Conservation (phyloP, 495 filamentous ascomycete species). For the Penicillium flavigenum region DNA sequence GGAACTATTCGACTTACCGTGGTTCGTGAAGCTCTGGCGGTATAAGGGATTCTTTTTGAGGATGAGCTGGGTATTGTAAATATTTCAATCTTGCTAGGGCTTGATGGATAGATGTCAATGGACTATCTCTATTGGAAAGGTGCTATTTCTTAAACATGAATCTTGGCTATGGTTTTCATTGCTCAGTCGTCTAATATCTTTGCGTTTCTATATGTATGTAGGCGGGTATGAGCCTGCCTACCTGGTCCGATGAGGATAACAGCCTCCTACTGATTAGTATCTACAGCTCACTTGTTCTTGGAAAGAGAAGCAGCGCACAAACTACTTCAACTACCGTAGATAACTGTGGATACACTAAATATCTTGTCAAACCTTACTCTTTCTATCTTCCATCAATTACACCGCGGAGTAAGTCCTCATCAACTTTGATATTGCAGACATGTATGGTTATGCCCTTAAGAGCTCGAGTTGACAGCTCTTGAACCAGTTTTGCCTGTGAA, state of each 20-base stretch:
- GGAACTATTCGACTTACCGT: conserved; percentile 90
- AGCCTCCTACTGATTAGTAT: not conserved
- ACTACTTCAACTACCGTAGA: not conserved
- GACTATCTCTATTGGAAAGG: not conserved
- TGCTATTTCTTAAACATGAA: not conserved
- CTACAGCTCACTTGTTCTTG: not conserved
- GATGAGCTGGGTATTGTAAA: not conserved
- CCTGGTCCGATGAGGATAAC: not conserved
- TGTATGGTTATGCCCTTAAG: too few relatives aligned
- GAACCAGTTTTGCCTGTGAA: not conserved
- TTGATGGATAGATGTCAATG: not conserved
- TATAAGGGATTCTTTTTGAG: not conserved
- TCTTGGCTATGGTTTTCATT: not conserved
- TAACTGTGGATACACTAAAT: not conserved
- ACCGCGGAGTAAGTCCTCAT: too few relatives aligned
- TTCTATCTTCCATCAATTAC: too few relatives aligned
- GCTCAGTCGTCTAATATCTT: not conserved
- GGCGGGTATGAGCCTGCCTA: not conserved
- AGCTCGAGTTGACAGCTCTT: not conserved
- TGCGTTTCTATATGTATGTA: not conserved
- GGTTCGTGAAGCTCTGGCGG: conserved; percentile 49
- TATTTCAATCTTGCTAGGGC: not conserved
- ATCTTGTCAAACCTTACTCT: not conserved
- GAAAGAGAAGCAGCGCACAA: not conserved
- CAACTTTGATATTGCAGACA: too few relatives aligned